Evolutionary conservation across 2,329 filamentous ascomycete genomes (phyloP).

Genomic region (Didymella arachidicola): DNA sequence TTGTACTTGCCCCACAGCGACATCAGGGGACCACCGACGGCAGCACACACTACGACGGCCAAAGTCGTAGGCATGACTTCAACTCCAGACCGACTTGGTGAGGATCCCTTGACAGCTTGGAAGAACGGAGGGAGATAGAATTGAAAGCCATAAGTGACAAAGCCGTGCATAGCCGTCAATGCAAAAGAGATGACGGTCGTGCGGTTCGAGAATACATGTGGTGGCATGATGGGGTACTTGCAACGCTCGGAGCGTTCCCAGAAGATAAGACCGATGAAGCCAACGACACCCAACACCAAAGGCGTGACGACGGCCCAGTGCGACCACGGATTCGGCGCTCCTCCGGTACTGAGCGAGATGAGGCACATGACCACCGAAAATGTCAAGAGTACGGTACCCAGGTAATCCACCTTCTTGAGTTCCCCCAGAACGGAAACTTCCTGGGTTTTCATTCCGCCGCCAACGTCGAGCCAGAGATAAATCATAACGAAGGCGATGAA

Average conservation of each 20-base stretch:
- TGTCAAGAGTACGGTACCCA: constrained; percentile 56
- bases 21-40: constrained; percentile 33
- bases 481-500: constrained; percentile 39
- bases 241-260: constrained; percentile 51
- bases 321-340: constrained; percentile 55
- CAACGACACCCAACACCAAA: constrained; percentile 55
- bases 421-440: constrained; percentile 24
- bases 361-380: constrained; percentile 53
- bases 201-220: constrained; percentile 55
- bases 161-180: constrained; percentile 43
- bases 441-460: constrained; percentile 24
- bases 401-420: constrained; percentile 51
- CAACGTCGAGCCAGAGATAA: constrained; percentile 41
- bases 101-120: constrained; percentile 36
- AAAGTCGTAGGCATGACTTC: constrained; percentile 40
- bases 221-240: constrained; percentile 51
- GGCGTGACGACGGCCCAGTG: constrained; percentile 52
- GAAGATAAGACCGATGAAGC: constrained; percentile 49
- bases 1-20: constrained; percentile 37
- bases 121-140: constrained; percentile 43
- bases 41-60: constrained; percentile 33
- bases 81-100: constrained; percentile 35
- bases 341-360: constrained; percentile 56
- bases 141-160: constrained; percentile 39
- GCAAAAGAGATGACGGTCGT: constrained; percentile 50